phyloP scores from a whole-genome alignment of 164 flowering plant genomes.

The Echeveria elegans region DNA sequence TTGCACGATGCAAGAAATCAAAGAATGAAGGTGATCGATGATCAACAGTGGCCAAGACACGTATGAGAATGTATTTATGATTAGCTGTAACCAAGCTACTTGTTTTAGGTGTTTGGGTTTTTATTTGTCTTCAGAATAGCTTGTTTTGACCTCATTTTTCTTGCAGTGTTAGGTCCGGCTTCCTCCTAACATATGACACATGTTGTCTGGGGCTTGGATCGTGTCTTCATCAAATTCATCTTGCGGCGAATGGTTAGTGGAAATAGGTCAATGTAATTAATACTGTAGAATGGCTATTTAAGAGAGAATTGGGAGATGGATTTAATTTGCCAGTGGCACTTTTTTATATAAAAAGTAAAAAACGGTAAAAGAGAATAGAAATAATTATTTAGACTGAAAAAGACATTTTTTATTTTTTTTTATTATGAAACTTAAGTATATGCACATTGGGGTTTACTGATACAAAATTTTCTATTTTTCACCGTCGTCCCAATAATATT shows the following conservation, averaged over 20 bases:
- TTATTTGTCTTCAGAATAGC: background rate
- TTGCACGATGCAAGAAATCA: background rate
- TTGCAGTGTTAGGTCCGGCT: background rate
- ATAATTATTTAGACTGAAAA: no score
- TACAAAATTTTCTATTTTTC: no score
- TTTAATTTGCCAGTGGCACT: no score
- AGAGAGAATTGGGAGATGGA: no score
- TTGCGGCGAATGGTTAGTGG: background rate
- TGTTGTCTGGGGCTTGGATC: background rate
- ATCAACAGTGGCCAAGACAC: background rate
- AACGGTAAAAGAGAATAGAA: no score
- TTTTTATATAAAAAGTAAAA: no score
- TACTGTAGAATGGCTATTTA: background rate
- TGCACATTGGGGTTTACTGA: no score
- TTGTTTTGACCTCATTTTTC: conserved; percentile 2
- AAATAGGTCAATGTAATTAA: background rate
- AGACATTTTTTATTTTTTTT: no score
- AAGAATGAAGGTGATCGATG: background rate
- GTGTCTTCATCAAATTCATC: background rate
- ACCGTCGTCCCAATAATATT: no score
- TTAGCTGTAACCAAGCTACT: background rate
- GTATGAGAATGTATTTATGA: background rate
- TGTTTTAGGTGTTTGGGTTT: background rate
- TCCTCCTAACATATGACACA: conserved; percentile 2
- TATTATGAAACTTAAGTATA: no score